Percentiles rank a stretch among this genome's conserved stretches.
phyloP scores from a whole-genome alignment of 2,329 filamentous ascomycete genomes.

The Rachicladosporium sp. region DNA sequence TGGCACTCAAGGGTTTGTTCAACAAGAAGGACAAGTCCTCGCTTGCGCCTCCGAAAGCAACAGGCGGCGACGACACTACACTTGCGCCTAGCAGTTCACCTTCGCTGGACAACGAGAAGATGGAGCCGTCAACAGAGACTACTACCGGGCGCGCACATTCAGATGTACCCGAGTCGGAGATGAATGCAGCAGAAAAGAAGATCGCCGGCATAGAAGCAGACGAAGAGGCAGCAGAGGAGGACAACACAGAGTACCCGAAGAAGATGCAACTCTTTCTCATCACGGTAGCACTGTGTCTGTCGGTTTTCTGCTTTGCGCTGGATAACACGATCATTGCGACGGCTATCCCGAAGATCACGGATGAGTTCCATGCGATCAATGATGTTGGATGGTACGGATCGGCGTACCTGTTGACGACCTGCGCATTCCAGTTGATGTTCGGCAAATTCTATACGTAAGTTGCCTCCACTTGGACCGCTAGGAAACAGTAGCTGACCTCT shows the following conservation, averaged over 20 bases:
- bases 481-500: constrained; percentile 15
- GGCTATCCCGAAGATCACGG: constrained; percentile 37
- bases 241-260: constrained; percentile 19
- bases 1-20: constrained; percentile 4
- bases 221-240: neutral
- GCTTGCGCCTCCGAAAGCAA: constrained; percentile 1
- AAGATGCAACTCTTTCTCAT: constrained; percentile 22
- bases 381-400: constrained; percentile 35
- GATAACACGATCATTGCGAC: constrained; percentile 39
- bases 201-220: constrained; percentile 7
- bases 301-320: constrained; percentile 22
- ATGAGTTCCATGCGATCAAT: constrained; percentile 34
- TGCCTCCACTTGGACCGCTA: constrained; percentile 28
- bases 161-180: neutral
- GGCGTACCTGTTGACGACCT: constrained; percentile 36
- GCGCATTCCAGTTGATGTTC: constrained; percentile 30
- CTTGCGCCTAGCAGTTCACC: constrained; percentile 3
- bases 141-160: neutral
- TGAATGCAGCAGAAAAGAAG: constrained; percentile 13
- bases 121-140: constrained; percentile 1
- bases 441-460: constrained; percentile 38
- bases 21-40: constrained; percentile 3
- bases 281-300: constrained; percentile 23
- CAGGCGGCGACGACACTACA: constrained; percentile 6
- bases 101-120: constrained; percentile 4